Evolutionary conservation across 2,329 filamentous ascomycete species (phyloP), one percentile per base, ranked within the genome.

Genomic region (Geosmithia flava): DNA sequence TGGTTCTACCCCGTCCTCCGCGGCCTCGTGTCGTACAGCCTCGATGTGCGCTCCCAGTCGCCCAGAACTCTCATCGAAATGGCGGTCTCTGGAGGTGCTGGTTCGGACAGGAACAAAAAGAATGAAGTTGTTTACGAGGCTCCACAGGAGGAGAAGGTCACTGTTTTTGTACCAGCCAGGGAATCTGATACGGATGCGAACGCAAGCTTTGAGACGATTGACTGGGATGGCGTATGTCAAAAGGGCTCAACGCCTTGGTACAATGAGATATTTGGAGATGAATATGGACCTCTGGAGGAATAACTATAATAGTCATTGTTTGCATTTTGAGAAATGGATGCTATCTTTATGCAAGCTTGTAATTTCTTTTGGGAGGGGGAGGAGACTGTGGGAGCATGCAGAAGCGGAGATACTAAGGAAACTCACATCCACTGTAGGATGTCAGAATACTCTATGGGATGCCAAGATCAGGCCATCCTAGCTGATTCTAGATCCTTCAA

Each of bases 221-320:
- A n/a, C 1, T 66, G 63, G 63, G 58, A 65, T 23, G 60, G 51
- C 4, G 53, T 66, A 2, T 66, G 64, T 47, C 62, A 65, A 47
- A 59, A 56, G 45, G 56, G 55, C 4, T 49, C 50, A 20, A 53
- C 47, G 45, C 49, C 53, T 3, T 66, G 64, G 64, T 53, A 64
- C 29, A 57, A 64, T 11, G 57, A 59, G 48, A 45, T 66, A 0
- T 65, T 66, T 51, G 59, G 55, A 2, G 64, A 66, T 33, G 51
- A 49, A 2, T 55, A 62, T 41, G 64, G 64, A 0, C 57, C 60
- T 3, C 44, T 65, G 43, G 48, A 53, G 8, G 43, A n/a, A n/a
- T 16, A 42, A 42, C 6, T n/a, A 48, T 45, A 23, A 23, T 7
- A 16, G 16, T 42, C 40, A 16, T 7, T 42, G n/a, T 6, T 42